phyloP scores from a whole-genome alignment of 2,329 filamentous ascomycete species.

The Tolypocladium tropicale region DNA sequence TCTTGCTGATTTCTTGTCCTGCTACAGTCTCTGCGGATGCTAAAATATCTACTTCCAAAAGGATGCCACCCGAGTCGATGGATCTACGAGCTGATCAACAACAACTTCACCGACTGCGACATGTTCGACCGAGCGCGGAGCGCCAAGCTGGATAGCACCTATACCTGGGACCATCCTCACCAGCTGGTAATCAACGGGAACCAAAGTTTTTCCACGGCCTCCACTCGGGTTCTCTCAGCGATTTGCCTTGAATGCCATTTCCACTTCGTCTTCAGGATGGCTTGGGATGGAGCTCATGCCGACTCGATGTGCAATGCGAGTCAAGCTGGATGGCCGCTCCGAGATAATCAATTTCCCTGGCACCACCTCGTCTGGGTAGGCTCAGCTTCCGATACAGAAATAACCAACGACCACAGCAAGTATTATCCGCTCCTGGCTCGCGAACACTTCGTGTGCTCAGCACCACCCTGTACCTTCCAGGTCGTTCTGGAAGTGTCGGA shows the following conservation, averaged over 20 bases:
- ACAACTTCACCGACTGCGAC: conserved; percentile 24
- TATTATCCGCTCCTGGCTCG: conserved; percentile 27
- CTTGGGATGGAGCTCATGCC: conserved; percentile 19
- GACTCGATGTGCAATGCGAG: conserved; percentile 18
- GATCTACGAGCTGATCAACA: conserved; percentile 29
- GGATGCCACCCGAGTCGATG: conserved; percentile 30
- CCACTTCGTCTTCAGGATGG: conserved; percentile 29
- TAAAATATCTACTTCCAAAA: conserved; percentile 2
- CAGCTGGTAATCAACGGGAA: conserved; percentile 28
- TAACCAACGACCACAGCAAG: conserved; percentile 16
- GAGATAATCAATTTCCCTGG: conserved; percentile 25
- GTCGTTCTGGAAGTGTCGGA: conserved; percentile 37
- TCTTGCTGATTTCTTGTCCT: neutral
- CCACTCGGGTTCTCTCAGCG: conserved; percentile 20
- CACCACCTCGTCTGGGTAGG: conserved; percentile 27
- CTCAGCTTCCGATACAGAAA: conserved; percentile 15
- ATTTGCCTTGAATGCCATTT: conserved; percentile 30
- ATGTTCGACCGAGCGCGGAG: conserved; percentile 23
- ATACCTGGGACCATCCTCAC: conserved; percentile 24
- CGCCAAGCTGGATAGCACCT: conserved; percentile 18
- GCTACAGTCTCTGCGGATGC: neutral
- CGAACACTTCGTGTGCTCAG: conserved; percentile 31
- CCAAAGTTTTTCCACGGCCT: conserved; percentile 20
- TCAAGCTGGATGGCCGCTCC: conserved; percentile 23
- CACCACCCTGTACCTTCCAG: conserved; percentile 28